Base-by-base conservation (phyloP, 2,329 filamentous ascomycete species). In the Nothophoma quercina region DNA sequence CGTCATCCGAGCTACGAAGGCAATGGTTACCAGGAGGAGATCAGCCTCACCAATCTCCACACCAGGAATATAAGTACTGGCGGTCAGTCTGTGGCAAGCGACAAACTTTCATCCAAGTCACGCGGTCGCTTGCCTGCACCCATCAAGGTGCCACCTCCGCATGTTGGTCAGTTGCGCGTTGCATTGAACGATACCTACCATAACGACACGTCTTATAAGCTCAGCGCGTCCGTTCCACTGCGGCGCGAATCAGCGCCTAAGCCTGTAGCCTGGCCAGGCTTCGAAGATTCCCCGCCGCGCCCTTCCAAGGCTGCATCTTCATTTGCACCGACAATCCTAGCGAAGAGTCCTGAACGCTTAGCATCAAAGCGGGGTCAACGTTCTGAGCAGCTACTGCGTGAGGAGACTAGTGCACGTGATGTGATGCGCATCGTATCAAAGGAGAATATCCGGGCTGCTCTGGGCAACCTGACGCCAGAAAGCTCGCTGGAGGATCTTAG, bases 381-480 rank as follows among this genome's bases (percentile, higher is more conserved):
- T 10, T 36, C 51, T 10, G 34, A 56, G 18, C 55, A 51, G 36
- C 28, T 41, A n/a, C 3, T 34, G 2, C 21, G 16, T 15, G 35
- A 51, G 26, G 22, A 40, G 1, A 10, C n/a, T 2, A 35, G 32
- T 7, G 34, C 47, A 19, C 56, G 55, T 19, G 45, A 49, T 44
- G 29, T 65, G 41, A 19, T 43, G 6, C 69, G 66, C 15, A 70
- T 71, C 33, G 58, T 73, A 2, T 72, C 70, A 5, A 69, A 61
- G 32, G 68, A 72, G 19, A 73, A 71, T 29, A 72, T 73, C 21
- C 69, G 70, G 12, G 56, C 62, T 18, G 64, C 59, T 7, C 51
- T 73, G 9, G 55, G 48, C 19, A 35, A 43, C 29, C 15, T 61
- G 19, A 66, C 67, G 5, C 51, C 47, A 3, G 60, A 65, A 3